Evolutionary conservation across 345 rosid species (phyloP).

Genomic region (Eucalyptus polyanthemos): DNA sequence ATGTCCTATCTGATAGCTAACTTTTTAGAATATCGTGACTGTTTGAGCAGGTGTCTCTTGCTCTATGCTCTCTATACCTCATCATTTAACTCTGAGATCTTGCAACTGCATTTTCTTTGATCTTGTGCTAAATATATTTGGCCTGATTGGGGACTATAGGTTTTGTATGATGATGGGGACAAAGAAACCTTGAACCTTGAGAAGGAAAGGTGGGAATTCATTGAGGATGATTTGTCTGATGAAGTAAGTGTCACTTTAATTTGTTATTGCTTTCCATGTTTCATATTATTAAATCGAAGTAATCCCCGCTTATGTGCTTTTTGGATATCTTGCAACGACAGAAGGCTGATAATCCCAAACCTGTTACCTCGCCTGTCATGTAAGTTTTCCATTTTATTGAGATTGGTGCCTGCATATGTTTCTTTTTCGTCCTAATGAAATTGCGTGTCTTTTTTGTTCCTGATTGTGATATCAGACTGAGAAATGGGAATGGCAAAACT

Average conservation of each 20-base stretch:
- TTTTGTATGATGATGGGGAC: neutral
- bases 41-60: neutral
- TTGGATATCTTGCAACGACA: neutral
- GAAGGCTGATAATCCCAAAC: neutral
- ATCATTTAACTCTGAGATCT: neutral
- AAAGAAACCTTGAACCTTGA: neutral
- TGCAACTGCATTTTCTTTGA: neutral
- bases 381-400: neutral
- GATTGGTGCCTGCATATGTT: neutral
- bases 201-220: neutral
- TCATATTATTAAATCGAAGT: rapidly evolving
- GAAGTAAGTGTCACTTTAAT: neutral
- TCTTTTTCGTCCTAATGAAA: neutral
- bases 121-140: neutral
- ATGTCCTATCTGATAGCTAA: neutral
- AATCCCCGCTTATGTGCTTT: rapidly evolving
- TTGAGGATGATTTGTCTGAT: neutral
- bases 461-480: neutral
- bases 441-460: rapidly evolving
- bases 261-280: neutral
- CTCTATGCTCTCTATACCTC: neutral
- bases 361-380: rapidly evolving
- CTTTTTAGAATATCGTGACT: rapidly evolving
- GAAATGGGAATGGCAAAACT: neutral
- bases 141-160: neutral